These are phyloP conservation scores for Eucalyptus pumila DNA, from an alignment of 345 rosid genomes.

Conservation along the genomic window DNA sequence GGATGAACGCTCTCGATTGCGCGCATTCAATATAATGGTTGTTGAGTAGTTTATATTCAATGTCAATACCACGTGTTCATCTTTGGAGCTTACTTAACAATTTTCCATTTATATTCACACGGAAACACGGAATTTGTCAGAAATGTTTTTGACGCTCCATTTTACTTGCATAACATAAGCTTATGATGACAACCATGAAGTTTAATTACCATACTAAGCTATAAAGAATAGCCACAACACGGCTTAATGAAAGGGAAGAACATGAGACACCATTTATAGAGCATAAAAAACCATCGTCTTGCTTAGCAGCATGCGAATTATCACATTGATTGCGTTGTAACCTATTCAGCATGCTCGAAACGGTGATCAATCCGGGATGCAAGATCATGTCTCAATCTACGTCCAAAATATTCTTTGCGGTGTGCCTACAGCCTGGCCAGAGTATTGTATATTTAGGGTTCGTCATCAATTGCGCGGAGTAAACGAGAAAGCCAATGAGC, in stretches of 20 bases:
- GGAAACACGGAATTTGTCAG: background rate
- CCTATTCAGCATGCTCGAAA: background rate
- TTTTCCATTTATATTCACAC: background rate
- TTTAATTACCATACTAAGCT: background rate
- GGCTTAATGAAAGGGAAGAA: background rate
- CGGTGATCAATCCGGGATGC: background rate
- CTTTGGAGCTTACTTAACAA: background rate
- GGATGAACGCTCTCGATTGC: no score
- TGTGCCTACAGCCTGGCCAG: background rate
- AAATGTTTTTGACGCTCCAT: background rate
- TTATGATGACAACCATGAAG: background rate
- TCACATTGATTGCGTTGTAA: background rate
- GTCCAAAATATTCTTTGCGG: background rate
- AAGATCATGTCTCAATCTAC: background rate
- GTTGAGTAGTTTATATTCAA: background rate
- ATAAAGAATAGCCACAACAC: background rate
- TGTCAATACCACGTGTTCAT: background rate
- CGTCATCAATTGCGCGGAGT: background rate
- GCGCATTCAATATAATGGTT: fast-evolving
- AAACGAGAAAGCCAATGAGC: background rate
- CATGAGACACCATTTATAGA: background rate
- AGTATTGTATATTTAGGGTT: background rate
- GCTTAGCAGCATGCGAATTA: background rate
- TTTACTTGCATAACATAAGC: background rate
- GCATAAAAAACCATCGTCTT: background rate